Evolutionary conservation across 352 stramenopile genomes (phyloP), one percentile per base, ranked within the genome.

Genomic region (Phytophthora pisi): DNA sequence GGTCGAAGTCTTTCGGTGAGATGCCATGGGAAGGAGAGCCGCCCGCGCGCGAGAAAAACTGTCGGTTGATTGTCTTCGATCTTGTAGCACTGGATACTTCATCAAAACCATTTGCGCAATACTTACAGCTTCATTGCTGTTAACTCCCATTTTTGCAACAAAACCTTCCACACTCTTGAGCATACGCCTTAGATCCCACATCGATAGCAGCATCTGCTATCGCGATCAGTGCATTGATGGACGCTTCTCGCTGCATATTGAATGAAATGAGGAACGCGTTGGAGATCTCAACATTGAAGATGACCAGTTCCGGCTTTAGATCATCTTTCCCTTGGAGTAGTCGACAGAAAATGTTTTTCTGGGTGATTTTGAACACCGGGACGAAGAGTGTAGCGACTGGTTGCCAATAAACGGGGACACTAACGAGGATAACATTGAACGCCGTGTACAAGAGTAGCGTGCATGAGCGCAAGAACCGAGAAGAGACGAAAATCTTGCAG

Each of bases 211-310:
- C 13, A 75, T 34, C 3, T 82, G 75, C 77, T 2, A 82, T 51
- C 3, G 28, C 18, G 16, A 82, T 72, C 10, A 88, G 46, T 7
- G 77, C 78, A 6, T 55, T 61, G 10, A 62, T 54, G 0, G 68
- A 81, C 15, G 69, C 61, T 0, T 73, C 46, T 26, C 54, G 68
- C 43, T 82, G 67, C 67, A 88, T 81, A 16, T 62, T 77, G 6
- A 65, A 68, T 1, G 77, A 64, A 11, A 86, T 68, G 16, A 72
- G 86, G 3, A 88, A 56, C 13, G 79, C 51, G 38, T 82, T 77
- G 51, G 78, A 82, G 34, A 88, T 59, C 34, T 88, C 75, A 46
- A 81, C 66, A 24, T 75, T 81, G 55, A 88, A 81, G 5, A 84
- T 65, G 15, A 82, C 58, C 15, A 76, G 58, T 54, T 86, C 65